These are phyloP conservation scores for Penstemon newberryi DNA, from an alignment of 257 asterid genomes.

Conservation along the genomic window DNA sequence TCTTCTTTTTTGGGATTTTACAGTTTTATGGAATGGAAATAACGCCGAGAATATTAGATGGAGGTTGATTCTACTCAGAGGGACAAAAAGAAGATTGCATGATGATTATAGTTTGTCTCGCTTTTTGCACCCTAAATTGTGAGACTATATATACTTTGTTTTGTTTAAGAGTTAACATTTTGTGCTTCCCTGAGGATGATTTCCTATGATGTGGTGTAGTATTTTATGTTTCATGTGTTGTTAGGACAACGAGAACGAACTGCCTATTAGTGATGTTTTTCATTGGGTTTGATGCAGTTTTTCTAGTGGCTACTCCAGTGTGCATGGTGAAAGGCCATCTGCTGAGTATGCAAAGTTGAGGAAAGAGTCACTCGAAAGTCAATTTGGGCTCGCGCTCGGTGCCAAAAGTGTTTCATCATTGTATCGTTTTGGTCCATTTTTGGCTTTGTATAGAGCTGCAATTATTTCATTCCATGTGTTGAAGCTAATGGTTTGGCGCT, in stretches of 20 bases:
- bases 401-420: constrained; percentile 57
- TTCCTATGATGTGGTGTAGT: neutral
- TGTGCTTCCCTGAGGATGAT: neutral
- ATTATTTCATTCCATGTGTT: constrained; percentile 78
- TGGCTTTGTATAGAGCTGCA: constrained; percentile 90
- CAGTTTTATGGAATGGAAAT: constrained; percentile 38
- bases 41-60: constrained; percentile 35
- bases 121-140: constrained; percentile 37
- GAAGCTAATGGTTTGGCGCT: constrained; percentile 74
- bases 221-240: constrained; percentile 16
- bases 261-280: constrained; percentile 1
- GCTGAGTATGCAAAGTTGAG: constrained; percentile 94
- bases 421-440: constrained; percentile 81
- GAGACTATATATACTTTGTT: constrained; percentile 19
- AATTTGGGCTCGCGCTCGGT: constrained; percentile 76
- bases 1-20: constrained; percentile 20
- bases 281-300: constrained; percentile 56
- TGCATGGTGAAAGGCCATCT: constrained; percentile 91
- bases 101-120: constrained; percentile 27
- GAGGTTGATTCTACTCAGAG: constrained; percentile 37
- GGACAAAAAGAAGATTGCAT: constrained; percentile 33
- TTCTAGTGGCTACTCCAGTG: constrained; percentile 77
- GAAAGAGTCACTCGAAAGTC: constrained; percentile 79
- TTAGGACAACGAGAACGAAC: neutral
- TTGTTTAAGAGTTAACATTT: constrained; percentile 15